phyloP scores from a whole-genome alignment of 2,329 filamentous ascomycete genomes.

The Chrysoporthe puriensis region DNA sequence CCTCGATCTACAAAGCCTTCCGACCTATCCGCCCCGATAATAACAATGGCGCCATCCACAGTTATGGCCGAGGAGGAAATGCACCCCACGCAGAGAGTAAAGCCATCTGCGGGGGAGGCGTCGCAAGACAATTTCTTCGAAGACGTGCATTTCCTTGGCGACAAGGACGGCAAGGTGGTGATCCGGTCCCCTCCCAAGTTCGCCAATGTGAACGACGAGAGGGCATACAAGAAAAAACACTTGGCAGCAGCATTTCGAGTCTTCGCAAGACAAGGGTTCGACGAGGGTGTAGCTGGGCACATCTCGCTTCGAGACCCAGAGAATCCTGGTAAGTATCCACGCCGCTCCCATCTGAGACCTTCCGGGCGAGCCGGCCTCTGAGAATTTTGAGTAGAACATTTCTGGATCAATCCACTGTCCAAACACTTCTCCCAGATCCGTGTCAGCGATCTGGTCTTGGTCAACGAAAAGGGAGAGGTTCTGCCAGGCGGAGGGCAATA shows the following conservation, averaged over 20 bases:
- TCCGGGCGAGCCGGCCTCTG: background rate
- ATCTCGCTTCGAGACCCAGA: constrained; percentile 53
- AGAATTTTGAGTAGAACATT: constrained; percentile 33
- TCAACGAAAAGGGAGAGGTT: constrained; percentile 52
- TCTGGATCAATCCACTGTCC: constrained; percentile 66
- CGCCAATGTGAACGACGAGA: constrained; percentile 22
- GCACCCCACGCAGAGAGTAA: background rate
- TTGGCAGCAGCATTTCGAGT: constrained; percentile 62
- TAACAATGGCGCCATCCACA: background rate
- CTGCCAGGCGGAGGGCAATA: background rate
- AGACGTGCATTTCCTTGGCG: constrained; percentile 5
- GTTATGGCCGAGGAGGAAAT: background rate
- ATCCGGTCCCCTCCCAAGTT: constrained; percentile 15
- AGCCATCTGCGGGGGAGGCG: background rate
- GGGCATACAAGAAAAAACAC: constrained; percentile 40
- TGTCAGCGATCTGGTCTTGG: constrained; percentile 62
- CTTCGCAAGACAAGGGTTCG: constrained; percentile 60
- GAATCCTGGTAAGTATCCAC: background rate
- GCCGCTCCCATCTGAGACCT: background rate
- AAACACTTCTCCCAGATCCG: constrained; percentile 62
- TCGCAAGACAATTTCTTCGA: constrained; percentile 3
- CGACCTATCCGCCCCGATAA: background rate
- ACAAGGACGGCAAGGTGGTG: constrained; percentile 5
- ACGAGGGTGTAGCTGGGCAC: constrained; percentile 63
- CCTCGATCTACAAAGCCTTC: background rate